Evolutionary conservation across 441 rosid species (phyloP).

Genomic region (Eugenia klotzschiana): DNA sequence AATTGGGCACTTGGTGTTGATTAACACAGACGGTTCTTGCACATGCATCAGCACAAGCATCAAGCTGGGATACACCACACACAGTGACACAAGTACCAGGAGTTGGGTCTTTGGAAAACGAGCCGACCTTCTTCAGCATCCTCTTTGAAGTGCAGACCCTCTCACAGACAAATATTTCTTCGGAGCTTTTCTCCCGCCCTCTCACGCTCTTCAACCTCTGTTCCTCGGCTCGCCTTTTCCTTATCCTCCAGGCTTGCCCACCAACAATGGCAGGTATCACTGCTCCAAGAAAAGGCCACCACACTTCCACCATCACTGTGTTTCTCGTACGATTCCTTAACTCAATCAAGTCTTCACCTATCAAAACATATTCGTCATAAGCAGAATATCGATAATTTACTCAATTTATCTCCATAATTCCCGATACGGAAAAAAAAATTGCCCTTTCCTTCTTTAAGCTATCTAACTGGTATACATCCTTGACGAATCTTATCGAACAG

Average conservation of each 20-base stretch:
- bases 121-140: slow-evolving; percentile 43
- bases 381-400: background rate
- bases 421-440: fast-evolving
- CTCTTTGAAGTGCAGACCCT: slow-evolving; percentile 52
- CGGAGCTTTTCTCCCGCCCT: slow-evolving; percentile 38
- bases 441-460: background rate
- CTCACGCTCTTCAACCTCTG: slow-evolving; percentile 29
- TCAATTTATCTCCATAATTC: background rate
- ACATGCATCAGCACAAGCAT: slow-evolving; percentile 46
- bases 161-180: slow-evolving; percentile 41
- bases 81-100: slow-evolving; percentile 36
- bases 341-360: background rate
- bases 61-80: slow-evolving; percentile 42
- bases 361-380: background rate
- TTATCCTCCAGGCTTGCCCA: slow-evolving; percentile 34
- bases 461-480: background rate
- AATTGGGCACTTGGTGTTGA: slow-evolving; percentile 46
- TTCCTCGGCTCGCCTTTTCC: slow-evolving; percentile 33
- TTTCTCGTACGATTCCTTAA: background rate
- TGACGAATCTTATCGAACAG: background rate
- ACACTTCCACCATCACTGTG: slow-evolving; percentile 36
- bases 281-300: slow-evolving; percentile 41
- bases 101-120: slow-evolving; percentile 36
- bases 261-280: slow-evolving; percentile 34
- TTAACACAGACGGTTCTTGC: slow-evolving; percentile 38